phyloP scores from a whole-genome alignment of 306 rosid species.

The Rosa persica region DNA sequence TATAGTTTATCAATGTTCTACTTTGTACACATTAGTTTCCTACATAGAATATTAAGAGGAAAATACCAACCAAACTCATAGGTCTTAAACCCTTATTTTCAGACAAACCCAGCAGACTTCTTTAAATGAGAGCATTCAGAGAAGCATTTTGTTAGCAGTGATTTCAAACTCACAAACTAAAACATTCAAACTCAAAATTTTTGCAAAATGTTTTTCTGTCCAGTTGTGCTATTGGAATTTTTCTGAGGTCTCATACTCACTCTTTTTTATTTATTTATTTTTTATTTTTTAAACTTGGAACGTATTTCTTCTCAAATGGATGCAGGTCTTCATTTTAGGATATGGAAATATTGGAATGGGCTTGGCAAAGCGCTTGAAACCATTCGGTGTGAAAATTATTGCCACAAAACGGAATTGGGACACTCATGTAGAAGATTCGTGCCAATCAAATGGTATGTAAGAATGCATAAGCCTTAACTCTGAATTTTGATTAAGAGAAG shows the following conservation, averaged over 20 bases:
- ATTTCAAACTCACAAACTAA: neutral
- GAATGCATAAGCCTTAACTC: constrained; percentile 12
- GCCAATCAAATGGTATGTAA: constrained; percentile 38
- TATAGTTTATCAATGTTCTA: neutral
- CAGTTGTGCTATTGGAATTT: neutral
- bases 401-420: constrained; percentile 90
- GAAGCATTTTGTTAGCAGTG: neutral
- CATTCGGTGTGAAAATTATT: constrained; percentile 84
- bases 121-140: neutral
- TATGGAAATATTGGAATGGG: constrained; percentile 84
- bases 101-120: neutral
- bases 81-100: neutral
- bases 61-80: neutral
- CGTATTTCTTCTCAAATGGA: constrained; percentile 16
- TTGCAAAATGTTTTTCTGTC: neutral
- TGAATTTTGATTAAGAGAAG: constrained; percentile 24
- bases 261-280: too few relatives aligned
- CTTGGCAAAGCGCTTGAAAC: constrained; percentile 70
- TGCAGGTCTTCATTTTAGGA: constrained; percentile 81
- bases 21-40: neutral
- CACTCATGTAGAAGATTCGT: constrained; percentile 27
- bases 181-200: neutral
- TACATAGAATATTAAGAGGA: neutral
- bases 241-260: neutral
- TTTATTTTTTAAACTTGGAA: neutral